A percentile compares a stretch with the other conserved stretches of the same genome.
These are phyloP conservation scores for Phylloporus arenicola DNA, from an alignment of 768 basidiomycete species.

Conservation along the genomic window DNA sequence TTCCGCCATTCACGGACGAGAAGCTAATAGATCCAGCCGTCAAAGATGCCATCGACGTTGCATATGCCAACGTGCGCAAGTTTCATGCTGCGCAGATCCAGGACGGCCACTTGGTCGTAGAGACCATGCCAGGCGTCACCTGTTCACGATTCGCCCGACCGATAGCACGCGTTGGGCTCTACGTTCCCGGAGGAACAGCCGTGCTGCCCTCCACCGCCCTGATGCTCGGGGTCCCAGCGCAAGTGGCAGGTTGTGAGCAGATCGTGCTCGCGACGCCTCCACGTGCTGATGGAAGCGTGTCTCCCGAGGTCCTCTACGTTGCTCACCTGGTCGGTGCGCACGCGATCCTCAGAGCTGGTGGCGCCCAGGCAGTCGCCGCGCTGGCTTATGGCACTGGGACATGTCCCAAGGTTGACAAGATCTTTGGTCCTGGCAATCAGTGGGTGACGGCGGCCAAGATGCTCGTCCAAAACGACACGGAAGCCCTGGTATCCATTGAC, in stretches of 20 bases:
- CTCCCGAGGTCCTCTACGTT: conserved; percentile 96
- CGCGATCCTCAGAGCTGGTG: conserved; percentile 89
- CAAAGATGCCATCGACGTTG: conserved; percentile 77
- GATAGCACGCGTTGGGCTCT: conserved; percentile 93
- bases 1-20: conserved; percentile 67
- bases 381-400: conserved; percentile 95
- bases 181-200: conserved; percentile 96
- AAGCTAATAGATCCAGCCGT: conserved; percentile 51
- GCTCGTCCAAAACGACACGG: conserved; percentile 97
- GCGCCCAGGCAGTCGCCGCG: conserved; percentile 93
- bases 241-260: conserved; percentile 90
- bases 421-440: conserved; percentile 98
- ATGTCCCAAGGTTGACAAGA: conserved; percentile 98
- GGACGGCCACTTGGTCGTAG: conserved; percentile 65
- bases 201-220: conserved; percentile 93
- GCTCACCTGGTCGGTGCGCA: conserved; percentile 88
- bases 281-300: conserved; percentile 84
- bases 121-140: conserved; percentile 97
- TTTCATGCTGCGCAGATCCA: conserved; percentile 91
- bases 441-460: conserved; percentile 99
- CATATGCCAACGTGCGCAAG: conserved; percentile 85
- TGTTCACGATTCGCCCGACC: conserved; percentile 93
- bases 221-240: conserved; percentile 97
- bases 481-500: conserved; percentile 93
- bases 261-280: conserved; percentile 97